A percentile compares a stretch with the other conserved stretches of the same genome.
Evolutionary conservation across 306 rosid genomes (phyloP).

Genomic region (Casuarina cunninghamiana): DNA sequence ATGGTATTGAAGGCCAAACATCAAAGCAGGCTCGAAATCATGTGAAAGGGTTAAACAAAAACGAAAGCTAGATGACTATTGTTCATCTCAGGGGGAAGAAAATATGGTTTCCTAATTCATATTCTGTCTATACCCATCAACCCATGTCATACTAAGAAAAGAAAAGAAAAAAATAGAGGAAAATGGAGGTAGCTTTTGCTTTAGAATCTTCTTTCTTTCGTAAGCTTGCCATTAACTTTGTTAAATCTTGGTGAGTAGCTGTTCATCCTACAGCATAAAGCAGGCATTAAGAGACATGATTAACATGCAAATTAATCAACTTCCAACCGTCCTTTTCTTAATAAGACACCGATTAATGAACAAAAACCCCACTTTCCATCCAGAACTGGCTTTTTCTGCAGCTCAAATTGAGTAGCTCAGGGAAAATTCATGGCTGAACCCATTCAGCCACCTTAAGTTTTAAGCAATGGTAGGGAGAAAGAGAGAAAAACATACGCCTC

Average conservation of each 20-base stretch:
- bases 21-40: conserved; percentile 1
- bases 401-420: not conserved
- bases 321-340: not conserved
- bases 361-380: conserved; percentile 3
- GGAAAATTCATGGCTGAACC: not conserved
- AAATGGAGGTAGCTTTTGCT: conserved; percentile 23
- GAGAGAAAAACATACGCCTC: conserved; percentile 50
- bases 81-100: not conserved
- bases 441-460: not conserved
- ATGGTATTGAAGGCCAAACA: not conserved
- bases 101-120: not conserved
- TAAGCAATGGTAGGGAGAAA: not conserved
- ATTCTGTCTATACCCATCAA: not conserved
- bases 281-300: conserved; percentile 18
- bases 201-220: conserved; percentile 29
- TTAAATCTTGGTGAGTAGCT: conserved; percentile 18
- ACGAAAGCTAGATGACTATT: not conserved
- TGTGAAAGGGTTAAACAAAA: conserved; percentile 19
- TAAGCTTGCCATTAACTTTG: conserved; percentile 23
- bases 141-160: conserved; percentile 4
- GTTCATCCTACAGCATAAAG: conserved; percentile 26
- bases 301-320: conserved; percentile 27
- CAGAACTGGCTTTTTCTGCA: not conserved
- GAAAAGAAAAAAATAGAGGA: conserved; percentile 30
- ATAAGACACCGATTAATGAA: not conserved